Conservation (phyloP, 208 protist genomes). For the Trypanosoma theileri region DNA sequence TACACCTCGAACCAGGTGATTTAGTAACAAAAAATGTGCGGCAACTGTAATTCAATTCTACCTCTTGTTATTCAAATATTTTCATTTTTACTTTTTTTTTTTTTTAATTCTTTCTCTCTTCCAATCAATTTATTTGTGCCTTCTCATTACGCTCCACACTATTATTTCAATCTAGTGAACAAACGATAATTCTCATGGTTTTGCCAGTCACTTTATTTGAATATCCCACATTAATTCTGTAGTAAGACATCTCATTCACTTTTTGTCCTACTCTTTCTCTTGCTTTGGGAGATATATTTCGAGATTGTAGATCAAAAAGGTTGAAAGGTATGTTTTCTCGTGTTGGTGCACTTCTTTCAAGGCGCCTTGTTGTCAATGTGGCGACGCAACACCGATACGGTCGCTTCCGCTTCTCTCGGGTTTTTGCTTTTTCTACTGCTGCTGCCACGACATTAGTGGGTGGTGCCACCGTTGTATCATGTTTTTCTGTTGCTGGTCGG, state of each 20-base stretch:
- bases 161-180: no score
- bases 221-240: no score
- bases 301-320: no score
- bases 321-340: conserved; percentile 34
- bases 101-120: background rate
- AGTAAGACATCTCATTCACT: no score
- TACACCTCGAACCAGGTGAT: background rate
- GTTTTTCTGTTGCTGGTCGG: conserved; percentile 9
- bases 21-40: background rate
- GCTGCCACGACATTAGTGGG: conserved; percentile 36
- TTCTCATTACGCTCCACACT: no score
- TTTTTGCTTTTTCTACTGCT: conserved; percentile 28
- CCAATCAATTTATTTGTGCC: no score
- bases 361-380: conserved; percentile 26
- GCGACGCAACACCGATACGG: background rate
- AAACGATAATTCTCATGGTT: no score
- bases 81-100: conserved; percentile 20
- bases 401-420: background rate
- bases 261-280: no score
- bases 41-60: background rate
- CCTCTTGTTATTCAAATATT: background rate
- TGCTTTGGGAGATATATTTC: no score
- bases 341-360: conserved; percentile 35
- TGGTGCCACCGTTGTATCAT: conserved; percentile 45
- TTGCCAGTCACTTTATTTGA: no score